Conservation (phyloP, 768 basidiomycete genomes). For the Trametes punicea region DNA sequence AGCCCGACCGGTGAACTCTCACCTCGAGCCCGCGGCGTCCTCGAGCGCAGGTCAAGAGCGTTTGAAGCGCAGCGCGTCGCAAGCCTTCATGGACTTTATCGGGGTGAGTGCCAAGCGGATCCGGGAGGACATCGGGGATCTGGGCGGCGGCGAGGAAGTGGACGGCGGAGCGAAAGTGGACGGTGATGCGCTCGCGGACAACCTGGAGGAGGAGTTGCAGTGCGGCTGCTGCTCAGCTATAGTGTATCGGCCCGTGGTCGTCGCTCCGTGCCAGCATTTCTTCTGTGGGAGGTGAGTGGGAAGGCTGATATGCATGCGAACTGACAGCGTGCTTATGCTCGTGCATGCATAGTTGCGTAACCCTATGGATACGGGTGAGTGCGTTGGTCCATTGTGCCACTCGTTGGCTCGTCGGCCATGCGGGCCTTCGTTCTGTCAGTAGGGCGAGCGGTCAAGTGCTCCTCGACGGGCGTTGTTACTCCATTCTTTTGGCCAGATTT, state of each 20-base stretch:
- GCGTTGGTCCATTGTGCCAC: neutral
- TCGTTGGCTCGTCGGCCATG: slow-evolving; percentile 1
- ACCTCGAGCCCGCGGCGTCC: slow-evolving; percentile 2
- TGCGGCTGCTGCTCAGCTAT: slow-evolving; percentile 85
- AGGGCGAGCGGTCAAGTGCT: no score
- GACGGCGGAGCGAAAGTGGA: slow-evolving; percentile 18
- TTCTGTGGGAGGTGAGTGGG: slow-evolving; percentile 78
- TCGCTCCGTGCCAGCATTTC: slow-evolving; percentile 85
- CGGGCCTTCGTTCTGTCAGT: no score
- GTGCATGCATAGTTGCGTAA: slow-evolving; percentile 61
- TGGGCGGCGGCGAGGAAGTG: neutral
- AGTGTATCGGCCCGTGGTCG: slow-evolving; percentile 77
- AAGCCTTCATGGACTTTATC: slow-evolving; percentile 47
- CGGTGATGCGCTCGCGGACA: slow-evolving; percentile 47
- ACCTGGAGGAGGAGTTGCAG: slow-evolving; percentile 71
- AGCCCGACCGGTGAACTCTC: slow-evolving; percentile 1
- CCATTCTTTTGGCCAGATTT: slow-evolving; percentile 2
- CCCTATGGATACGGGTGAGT: slow-evolving; percentile 83
- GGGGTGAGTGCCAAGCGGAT: slow-evolving; percentile 56
- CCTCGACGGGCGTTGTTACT: no score
- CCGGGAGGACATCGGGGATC: slow-evolving; percentile 41
- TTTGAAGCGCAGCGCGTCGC: slow-evolving; percentile 64
- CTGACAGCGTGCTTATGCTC: neutral
- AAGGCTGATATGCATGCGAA: neutral
- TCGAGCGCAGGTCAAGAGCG: slow-evolving; percentile 14